phyloP scores from a whole-genome alignment of 2,329 filamentous ascomycete genomes.

The Aspergillus fischeri region DNA sequence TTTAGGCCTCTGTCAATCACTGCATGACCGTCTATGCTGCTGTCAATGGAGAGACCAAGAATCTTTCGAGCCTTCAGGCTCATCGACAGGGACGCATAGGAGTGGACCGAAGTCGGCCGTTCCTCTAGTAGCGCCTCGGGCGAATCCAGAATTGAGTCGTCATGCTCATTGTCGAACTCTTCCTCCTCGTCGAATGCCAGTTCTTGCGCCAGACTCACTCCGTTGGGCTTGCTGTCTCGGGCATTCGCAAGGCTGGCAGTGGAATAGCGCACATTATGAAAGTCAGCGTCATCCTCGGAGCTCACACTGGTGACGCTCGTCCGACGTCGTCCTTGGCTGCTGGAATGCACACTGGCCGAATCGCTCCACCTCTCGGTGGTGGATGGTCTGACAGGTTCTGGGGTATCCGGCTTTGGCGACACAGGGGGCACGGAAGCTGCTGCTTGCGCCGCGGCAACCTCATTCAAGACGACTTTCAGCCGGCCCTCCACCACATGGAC shows the following conservation, averaged over 20 bases:
- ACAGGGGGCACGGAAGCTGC: constrained; percentile 26
- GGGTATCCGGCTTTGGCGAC: constrained; percentile 54
- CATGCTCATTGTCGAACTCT: constrained; percentile 57
- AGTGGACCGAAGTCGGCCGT: constrained; percentile 38
- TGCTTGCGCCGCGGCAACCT: constrained; percentile 56
- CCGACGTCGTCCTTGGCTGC: constrained; percentile 61
- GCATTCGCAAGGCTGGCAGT: constrained; percentile 56
- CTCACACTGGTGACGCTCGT: constrained; percentile 52
- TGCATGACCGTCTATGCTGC: constrained; percentile 22
- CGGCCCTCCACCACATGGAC: constrained; percentile 87
- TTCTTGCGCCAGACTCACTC: constrained; percentile 83
- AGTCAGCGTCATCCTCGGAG: constrained; percentile 44
- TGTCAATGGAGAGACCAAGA: constrained; percentile 41
- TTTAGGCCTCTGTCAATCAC: constrained; percentile 20
- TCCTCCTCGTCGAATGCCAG: constrained; percentile 82
- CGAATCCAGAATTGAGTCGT: constrained; percentile 62
- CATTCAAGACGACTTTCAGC: constrained; percentile 77
- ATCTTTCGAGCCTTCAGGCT: constrained; percentile 43
- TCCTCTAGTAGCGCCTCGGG: constrained; percentile 43
- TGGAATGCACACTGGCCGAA: constrained; percentile 66
- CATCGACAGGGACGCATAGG: constrained; percentile 31
- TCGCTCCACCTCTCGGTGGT: constrained; percentile 57
- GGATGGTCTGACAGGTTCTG: constrained; percentile 60
- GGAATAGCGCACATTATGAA: constrained; percentile 65
- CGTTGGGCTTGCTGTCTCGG: constrained; percentile 56